Base-by-base conservation (phyloP, 2,329 filamentous ascomycete genomes). In the Tolypocladium tropicale region DNA sequence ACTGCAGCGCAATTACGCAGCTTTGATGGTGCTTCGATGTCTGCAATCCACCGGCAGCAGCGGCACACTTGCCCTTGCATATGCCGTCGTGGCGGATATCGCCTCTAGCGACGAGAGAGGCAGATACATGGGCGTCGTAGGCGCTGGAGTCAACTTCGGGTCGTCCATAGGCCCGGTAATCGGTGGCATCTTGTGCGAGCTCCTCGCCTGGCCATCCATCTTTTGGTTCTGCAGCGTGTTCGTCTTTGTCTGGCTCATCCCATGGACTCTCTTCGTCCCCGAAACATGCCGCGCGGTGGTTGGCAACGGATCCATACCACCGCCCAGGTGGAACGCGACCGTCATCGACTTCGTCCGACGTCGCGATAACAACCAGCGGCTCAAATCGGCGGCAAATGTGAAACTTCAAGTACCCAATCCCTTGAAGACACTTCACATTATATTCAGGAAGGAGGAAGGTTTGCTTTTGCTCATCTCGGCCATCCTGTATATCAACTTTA, bases 81-180 rank as follows among this genome's bases (percentile, higher is more conserved):
- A 80, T 58, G 89, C 84, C 2, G 82, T 90, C 2, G 80, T 92
- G 16, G 84, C 86, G 0, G 89, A 94, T 63, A 78, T 91, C 6
- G 78, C 84, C 0, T 83, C 85, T 0, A 83, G 80, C 50, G 78
- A 81, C 0, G 86, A 93, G 67, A 76, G 89, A 62, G 89, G 89
- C 3, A 81, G 78, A 56, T 92, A 88, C 64, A 85, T 92, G 73
- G 87, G 82, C 53, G 79, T 84, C 58, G 81, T 84, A n/a, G 79
- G 78, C 34, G 76, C 76, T 4, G 83, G 80, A 18, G 73, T 80
- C 55, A 81, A 84, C 4, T 64, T 88, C 33, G 79, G 78, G 0
- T 78, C 79, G 3, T 71, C 79, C 0, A 55, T 83, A 5, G 78
- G 81, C 0, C 84, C 86, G 0, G 76, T 86, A 1, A 71, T 89